Evolutionary conservation across 1,284 basidiomycete genomes (phyloP).

Genomic region (Naganishia sp.): DNA sequence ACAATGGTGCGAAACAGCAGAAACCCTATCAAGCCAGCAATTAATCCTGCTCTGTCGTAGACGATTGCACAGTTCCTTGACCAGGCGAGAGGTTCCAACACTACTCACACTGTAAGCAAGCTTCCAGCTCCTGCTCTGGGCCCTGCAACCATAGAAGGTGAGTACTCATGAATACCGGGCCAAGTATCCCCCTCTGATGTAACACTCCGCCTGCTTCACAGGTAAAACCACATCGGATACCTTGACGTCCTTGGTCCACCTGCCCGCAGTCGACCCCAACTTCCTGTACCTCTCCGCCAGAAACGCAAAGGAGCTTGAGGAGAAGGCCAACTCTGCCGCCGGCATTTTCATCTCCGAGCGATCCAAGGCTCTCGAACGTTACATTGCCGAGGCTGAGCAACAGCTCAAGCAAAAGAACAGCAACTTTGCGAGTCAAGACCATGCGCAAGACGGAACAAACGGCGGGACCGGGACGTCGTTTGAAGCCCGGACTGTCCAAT

Average conservation of each 20-base stretch:
- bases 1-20: slow-evolving; percentile 60
- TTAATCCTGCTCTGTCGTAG: slow-evolving; percentile 51
- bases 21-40: background rate
- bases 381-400: slow-evolving; percentile 57
- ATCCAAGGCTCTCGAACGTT: slow-evolving; percentile 60
- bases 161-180: slow-evolving; percentile 30
- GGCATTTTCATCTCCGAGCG: slow-evolving; percentile 58
- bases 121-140: slow-evolving; percentile 74
- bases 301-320: slow-evolving; percentile 47
- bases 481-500: slow-evolving; percentile 47
- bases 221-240: slow-evolving; percentile 59
- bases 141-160: slow-evolving; percentile 76
- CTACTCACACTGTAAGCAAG: slow-evolving; percentile 60
- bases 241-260: slow-evolving; percentile 68
- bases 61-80: slow-evolving; percentile 78
- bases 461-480: slow-evolving; percentile 38
- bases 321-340: slow-evolving; percentile 45
- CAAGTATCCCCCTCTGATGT: background rate
- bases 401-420: slow-evolving; percentile 20
- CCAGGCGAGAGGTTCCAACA: slow-evolving; percentile 69
- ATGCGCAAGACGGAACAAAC: slow-evolving; percentile 54
- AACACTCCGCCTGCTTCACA: slow-evolving; percentile 10
- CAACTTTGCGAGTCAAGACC: slow-evolving; percentile 13
- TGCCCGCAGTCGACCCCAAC: slow-evolving; percentile 56
- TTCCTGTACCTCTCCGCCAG: slow-evolving; percentile 54